Base-by-base conservation (phyloP, 78 protist genomes). In the Cavenderia fasciculata region DNA sequence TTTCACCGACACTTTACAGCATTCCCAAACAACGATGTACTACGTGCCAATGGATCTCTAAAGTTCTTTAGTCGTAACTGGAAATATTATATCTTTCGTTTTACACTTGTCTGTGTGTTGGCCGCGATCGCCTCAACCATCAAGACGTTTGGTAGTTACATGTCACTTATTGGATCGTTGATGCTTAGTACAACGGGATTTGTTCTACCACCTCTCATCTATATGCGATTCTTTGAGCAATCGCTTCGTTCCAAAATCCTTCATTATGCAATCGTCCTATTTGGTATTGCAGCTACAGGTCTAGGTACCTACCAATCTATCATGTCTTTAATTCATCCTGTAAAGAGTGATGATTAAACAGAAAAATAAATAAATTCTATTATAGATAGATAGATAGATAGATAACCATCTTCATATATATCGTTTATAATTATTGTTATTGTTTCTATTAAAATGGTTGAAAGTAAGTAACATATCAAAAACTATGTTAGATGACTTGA, bases 141-240 rank as follows among this genome's bases (percentile, higher is more conserved):
- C 23, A 52, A 56, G 4, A 52, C 21, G 23, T 72, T 72, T 52
- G 62, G 66, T 36, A 36, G 16, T 5, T 72, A 34, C n/a, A 49
- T 36, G 21, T 72, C 79, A 36, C 16, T 72, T 2, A 72, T 72
- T 72, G 79, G 79, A 38, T 72, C 79, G 14, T 54, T 72, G 12
- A 52, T 72, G 65, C 36, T 72, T 18, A 65, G 68, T 11, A 36
- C 54, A 16, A 65, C 79, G 33, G 79, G 79, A n/a, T 72, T 72
- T 3, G 65, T 72, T n/a, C 25, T 72, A 2, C 79, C 79, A 36
- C 79, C 79, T 18, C 23, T 72, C 7, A 29, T 72, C 5, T 49
- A 62, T 11, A 18, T 72, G 0, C 33, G 36, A 52, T 72, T 72
- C 23, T 72, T 72, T 49, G 18, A 72, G 1, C 62, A 52, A 72